Base-by-base conservation (phyloP, 352 stramenopile species). In the Phytophthora pistaciae region DNA sequence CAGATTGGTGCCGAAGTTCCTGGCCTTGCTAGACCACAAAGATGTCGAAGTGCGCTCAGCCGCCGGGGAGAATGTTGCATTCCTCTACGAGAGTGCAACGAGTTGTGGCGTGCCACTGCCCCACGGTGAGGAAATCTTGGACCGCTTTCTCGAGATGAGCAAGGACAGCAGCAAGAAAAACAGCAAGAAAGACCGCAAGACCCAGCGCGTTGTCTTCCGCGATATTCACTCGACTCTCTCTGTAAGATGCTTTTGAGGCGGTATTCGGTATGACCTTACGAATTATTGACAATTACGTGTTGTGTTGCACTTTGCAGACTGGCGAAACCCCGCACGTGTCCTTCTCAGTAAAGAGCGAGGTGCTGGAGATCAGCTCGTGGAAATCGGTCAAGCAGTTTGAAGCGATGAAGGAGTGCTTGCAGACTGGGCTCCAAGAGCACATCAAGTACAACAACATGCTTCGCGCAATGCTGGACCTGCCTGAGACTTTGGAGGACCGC, bases 391-490 rank as follows among this genome's bases (percentile, higher is more conserved):
- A 90, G 63, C 90, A 97, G 68, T 93, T 93, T 23, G 87, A 95
- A 69, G 86, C 84, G 5, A 82, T 97, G 72, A 95, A 95, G 65
- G 82, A 81, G 8, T 90, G 78, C 27, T 77, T 97, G 25, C 79
- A 86, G 33, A 87, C 78, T 14, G 90, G 88, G 23, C 70, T 97
- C 11, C 88, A 96, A 54, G 76, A 94, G 56, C 90, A 97, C 55
- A 90, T 97, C 67, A 96, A 96, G 75, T 96, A 92, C 75, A 97
- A 97, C 72, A 96, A 94, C 64, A 77, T 84, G n/a, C 75, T 96
- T 25, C 88, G 90, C 3, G 60, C 77, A 36, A 77, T 97, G 49
- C 62, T 97, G 33, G 87, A 95, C 56, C 67, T 97, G 46, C 88
- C 88, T 1, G 87, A 94, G 18, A 92, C 79, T 29, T 61, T 94